A percentile compares a stretch with the other conserved stretches of the same genome.
Conservation (phyloP, 202 grass and related monocot genomes). For the Alloteropsis angusta region DNA sequence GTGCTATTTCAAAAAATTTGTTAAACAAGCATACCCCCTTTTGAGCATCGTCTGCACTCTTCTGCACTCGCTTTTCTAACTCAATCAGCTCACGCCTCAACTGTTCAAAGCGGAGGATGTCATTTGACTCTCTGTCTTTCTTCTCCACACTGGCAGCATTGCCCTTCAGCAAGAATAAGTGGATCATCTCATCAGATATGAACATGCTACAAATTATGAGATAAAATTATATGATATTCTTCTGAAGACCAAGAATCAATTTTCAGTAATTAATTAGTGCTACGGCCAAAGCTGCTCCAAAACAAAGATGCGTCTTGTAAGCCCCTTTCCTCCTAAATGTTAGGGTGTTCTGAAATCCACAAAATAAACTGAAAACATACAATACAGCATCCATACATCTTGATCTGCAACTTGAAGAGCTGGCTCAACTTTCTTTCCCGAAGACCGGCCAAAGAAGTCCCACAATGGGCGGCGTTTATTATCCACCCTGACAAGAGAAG, state of each 20-base stretch:
- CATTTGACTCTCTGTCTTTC: constrained; percentile 44
- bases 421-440: constrained; percentile 34
- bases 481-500: constrained; percentile 39
- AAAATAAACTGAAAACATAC: not conserved
- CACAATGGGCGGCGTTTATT: constrained; percentile 57
- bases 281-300: not conserved
- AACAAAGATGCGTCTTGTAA: not conserved
- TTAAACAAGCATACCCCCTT: constrained; percentile 59
- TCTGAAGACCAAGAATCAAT: not conserved
- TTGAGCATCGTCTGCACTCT: constrained; percentile 51
- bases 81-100: constrained; percentile 74
- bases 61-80: constrained; percentile 88
- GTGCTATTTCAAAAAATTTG: not conserved
- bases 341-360: not conserved
- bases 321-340: not conserved
- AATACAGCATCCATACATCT: constrained; percentile 42
- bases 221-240: not conserved
- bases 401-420: constrained; percentile 24
- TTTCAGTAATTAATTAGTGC: constrained; percentile 6
- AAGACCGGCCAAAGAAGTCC: constrained; percentile 44
- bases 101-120: constrained; percentile 73
- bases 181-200: constrained; percentile 3
- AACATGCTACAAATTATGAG: constrained; percentile 9
- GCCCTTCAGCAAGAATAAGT: constrained; percentile 32
- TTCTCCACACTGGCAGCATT: constrained; percentile 34